phyloP scores from a whole-genome alignment of 1,284 basidiomycete genomes.

The Exsudoporus floridanus region DNA sequence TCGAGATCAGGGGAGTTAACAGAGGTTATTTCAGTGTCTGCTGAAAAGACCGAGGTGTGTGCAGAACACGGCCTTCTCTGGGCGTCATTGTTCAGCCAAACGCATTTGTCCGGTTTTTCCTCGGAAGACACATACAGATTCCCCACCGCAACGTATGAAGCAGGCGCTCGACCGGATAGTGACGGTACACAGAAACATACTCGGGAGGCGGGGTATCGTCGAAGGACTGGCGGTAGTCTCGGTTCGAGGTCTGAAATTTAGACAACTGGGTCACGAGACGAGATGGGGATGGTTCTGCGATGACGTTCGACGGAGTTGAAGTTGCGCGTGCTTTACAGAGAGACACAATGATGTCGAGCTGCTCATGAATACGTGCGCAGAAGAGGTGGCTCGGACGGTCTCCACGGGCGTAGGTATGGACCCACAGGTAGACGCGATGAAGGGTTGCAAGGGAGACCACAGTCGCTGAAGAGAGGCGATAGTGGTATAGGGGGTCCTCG shows the following conservation, averaged over 20 bases:
- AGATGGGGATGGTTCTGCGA: background rate
- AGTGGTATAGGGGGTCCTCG: constrained; percentile 39
- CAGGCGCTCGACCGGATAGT: constrained; percentile 41
- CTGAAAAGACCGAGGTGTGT: background rate
- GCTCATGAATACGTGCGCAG: constrained; percentile 71
- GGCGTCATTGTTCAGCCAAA: constrained; percentile 15
- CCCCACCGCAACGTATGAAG: constrained; percentile 54
- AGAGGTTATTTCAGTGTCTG: constrained; percentile 12
- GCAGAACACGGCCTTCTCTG: constrained; percentile 20
- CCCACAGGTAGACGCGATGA: constrained; percentile 3
- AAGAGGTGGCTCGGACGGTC: constrained; percentile 66
- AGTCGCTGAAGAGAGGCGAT: constrained; percentile 66
- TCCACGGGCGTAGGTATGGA: constrained; percentile 46
- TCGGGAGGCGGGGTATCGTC: constrained; percentile 61
- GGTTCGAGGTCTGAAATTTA: background rate
- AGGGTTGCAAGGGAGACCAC: constrained; percentile 61
- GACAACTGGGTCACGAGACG: background rate
- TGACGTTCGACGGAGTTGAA: background rate
- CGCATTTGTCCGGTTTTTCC: constrained; percentile 25
- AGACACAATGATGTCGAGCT: constrained; percentile 65
- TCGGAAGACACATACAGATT: constrained; percentile 35
- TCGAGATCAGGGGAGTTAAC: constrained; percentile 75
- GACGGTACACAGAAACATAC: constrained; percentile 54
- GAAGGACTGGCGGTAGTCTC: constrained; percentile 31
- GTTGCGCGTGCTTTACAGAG: constrained; percentile 61